Base-by-base conservation (phyloP, 202 grass and related monocot species). In the Zoysia matrella region DNA sequence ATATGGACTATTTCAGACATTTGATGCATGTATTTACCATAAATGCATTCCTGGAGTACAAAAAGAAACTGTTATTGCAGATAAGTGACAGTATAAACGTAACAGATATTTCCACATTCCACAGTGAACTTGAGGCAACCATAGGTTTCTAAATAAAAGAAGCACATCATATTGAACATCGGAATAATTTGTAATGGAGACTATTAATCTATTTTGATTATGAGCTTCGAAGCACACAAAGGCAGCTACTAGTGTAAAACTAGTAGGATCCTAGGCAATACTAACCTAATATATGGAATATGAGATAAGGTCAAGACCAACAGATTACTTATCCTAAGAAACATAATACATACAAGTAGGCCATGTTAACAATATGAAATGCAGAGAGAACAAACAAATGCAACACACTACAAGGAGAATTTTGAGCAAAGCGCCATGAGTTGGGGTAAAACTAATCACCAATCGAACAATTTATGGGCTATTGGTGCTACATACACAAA, bases 11-110 rank as follows among this genome's bases (percentile, higher is more conserved):
- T 77, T 36, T 30, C 58, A 4, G 51, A 11, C 42, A 77, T 56
- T 65, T 47, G 55, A 72, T 82, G 49, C 68, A 75, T 82, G 64
- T 8, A 36, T 67, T 86, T 30, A 83, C 22, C 69, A 77, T 41
- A 44, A 84, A 86, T 71, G 46, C 86, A 72, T 14, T 58, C 6
- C n/a, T 5, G 2, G 18, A 8, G 89, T 4, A 65, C 77, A 53
- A 56, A 74, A 47, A 72, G 11, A 13, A 78, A 67, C 8, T 11
- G 43, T 50, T 67, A 30, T 30, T 30, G 71, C 18, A 75, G 69
- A 75, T 74, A 70, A 14, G 72, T 84, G 39, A 44, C 47, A 68
- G 7, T 8, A 18, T 60, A 61, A 58, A 74, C 39, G 15, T 73
- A 30, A 68, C 7, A 30, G 11, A 8, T 74, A 16, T 43, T 83